phyloP scores from a whole-genome alignment of 805 yeast species.

The Pichia nakasei region DNA sequence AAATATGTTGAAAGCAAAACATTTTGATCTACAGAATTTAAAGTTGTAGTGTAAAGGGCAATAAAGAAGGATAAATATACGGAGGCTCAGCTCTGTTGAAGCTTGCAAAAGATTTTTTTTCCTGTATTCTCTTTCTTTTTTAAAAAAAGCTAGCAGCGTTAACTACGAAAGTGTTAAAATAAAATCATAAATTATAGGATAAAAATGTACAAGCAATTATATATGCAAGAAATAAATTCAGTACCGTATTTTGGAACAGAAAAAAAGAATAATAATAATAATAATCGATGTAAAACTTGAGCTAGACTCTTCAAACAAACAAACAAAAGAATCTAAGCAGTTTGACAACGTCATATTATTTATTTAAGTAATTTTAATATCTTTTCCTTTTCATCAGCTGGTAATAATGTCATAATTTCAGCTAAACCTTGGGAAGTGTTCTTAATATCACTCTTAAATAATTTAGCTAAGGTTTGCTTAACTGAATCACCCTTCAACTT shows the following conservation, averaged over 20 bases:
- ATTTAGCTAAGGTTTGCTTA: slow-evolving; percentile 53
- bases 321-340: slow-evolving; percentile 9
- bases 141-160: no score
- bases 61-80: no score
- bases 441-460: slow-evolving; percentile 46
- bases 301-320: slow-evolving; percentile 3
- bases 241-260: neutral
- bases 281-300: neutral
- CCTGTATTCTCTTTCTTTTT: no score
- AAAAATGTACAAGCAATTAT: neutral
- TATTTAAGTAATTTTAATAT: slow-evolving; percentile 24
- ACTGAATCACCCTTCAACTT: slow-evolving; percentile 58
- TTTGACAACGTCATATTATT: neutral
- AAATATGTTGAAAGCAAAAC: no score
- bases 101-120: no score
- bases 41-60: no score
- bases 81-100: no score
- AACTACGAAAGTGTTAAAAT: neutral
- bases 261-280: slow-evolving; percentile 1
- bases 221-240: neutral
- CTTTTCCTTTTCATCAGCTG: slow-evolving; percentile 46
- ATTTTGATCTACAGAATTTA: no score
- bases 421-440: slow-evolving; percentile 46
- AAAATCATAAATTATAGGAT: neutral
- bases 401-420: slow-evolving; percentile 43